A percentile compares a stretch with the other conserved stretches of the same genome.
Evolutionary conservation across 2,329 filamentous ascomycete genomes (phyloP).

Genomic region (Alternaria angustiovoidea): DNA sequence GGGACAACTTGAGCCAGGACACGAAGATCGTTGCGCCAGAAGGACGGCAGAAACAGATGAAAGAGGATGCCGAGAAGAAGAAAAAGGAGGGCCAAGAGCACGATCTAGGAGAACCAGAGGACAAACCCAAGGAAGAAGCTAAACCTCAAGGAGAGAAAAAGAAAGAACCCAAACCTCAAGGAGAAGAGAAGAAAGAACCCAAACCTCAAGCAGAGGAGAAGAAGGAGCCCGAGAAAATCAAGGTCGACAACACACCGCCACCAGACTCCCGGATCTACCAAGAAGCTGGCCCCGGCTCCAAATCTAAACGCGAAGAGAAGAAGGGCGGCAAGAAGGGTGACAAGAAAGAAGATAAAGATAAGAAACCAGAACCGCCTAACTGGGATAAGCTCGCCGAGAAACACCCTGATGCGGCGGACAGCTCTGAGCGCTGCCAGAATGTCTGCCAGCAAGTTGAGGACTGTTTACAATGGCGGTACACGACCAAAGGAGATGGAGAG

Average conservation of each 20-base stretch:
- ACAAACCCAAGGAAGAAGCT: not conserved
- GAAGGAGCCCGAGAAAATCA: not conserved
- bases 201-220: not conserved
- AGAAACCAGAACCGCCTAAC: constrained; percentile 18
- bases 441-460: constrained; percentile 40
- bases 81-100: not conserved
- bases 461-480: constrained; percentile 51
- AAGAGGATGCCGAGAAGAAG: constrained; percentile 18
- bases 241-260: not conserved
- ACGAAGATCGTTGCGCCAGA: constrained; percentile 27
- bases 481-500: constrained; percentile 33
- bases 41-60: constrained; percentile 25
- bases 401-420: constrained; percentile 36
- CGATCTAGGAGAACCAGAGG: not conserved
- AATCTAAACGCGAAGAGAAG: constrained; percentile 3
- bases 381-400: constrained; percentile 27
- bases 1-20: constrained; percentile 45
- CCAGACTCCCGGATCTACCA: constrained; percentile 8
- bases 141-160: not conserved
- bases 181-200: not conserved
- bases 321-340: not conserved
- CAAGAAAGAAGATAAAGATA: constrained; percentile 15
- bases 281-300: not conserved
- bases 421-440: constrained; percentile 33
- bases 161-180: constrained; percentile 1